A percentile compares a stretch with the other conserved stretches of the same genome.
Evolutionary conservation across 345 rosid species (phyloP).

Genomic region (Combretum micranthum): DNA sequence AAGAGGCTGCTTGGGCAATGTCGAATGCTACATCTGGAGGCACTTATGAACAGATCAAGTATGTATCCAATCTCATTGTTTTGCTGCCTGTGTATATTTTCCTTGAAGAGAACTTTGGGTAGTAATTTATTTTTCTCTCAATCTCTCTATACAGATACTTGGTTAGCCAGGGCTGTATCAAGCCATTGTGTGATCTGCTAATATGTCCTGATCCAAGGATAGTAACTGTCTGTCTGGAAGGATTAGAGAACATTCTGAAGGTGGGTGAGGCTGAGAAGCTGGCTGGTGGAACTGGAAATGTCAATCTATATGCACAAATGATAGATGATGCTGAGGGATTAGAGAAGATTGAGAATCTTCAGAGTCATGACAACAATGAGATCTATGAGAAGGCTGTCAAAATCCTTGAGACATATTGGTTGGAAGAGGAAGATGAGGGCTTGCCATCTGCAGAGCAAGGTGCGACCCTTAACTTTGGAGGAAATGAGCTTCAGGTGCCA

Average conservation of each 20-base stretch:
- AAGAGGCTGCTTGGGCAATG: conserved; percentile 57
- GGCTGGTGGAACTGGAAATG: conserved; percentile 27
- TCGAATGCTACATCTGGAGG: conserved; percentile 60
- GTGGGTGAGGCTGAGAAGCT: conserved; percentile 49
- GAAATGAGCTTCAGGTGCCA: conserved; percentile 33
- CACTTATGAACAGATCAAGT: conserved; percentile 51
- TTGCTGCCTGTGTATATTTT: background rate
- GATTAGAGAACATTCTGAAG: conserved; percentile 53
- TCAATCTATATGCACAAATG: conserved; percentile 41
- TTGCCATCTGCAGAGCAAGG: conserved; percentile 50
- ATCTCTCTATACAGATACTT: conserved; percentile 18
- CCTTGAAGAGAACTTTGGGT: background rate
- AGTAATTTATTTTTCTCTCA: background rate
- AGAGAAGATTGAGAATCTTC: conserved; percentile 51
- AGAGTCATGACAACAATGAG: conserved; percentile 47
- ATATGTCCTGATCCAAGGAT: conserved; percentile 54
- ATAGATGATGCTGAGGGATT: conserved; percentile 52
- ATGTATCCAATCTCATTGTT: conserved; percentile 2
- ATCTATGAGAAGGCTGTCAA: conserved; percentile 56
- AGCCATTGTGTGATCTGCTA: conserved; percentile 55
- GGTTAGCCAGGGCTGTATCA: conserved; percentile 43
- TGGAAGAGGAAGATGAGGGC: conserved; percentile 47
- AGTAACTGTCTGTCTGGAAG: conserved; percentile 50
- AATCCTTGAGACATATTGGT: conserved; percentile 51
- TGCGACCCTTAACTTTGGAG: conserved; percentile 45